Evolutionary conservation across 2,329 filamentous ascomycete genomes (phyloP), one percentile per base, ranked within the genome.

Genomic region (Dichotomopilus funicola): DNA sequence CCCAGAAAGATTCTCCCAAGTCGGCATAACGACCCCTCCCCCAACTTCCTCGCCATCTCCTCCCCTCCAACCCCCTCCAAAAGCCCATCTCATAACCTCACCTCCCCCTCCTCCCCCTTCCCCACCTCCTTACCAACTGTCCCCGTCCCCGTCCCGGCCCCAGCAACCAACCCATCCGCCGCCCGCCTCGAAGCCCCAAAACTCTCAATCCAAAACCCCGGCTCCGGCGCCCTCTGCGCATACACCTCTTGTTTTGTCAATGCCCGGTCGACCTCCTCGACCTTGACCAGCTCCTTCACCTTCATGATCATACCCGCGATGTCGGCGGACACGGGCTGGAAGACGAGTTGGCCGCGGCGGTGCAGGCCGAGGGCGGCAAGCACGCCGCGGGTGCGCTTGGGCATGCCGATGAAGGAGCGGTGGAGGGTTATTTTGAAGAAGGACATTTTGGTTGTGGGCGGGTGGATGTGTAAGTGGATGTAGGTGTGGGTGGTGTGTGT

Each of bases 391-490:
- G 86, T 88, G 68, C 89, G 87, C 66, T 82, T 74, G 5, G 92
- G 91, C 47, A 96, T 84, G 59, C 91, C 91, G 73, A 96, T 96
- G 66, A 87, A 86, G 55, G 87, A 91, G 68, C 91, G 89, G 73
- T 94, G 82, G 55, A 96, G 87, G 49, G 90, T 95, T 71, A 96
- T 89, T 69, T 89, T 87, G 79, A 96, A 96, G 78, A 82, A 95
- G 56, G 85, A 78, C 86, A 91, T 91, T 58, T 51, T 65, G 38
- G 54, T 51, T 35, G 4, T 42, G 6, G 3, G 54, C 52, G 54
- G 31, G n/a, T 12, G n/a, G n/a, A n/a, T 42, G 9, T 54, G n/a
- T 41, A 35, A 47, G 12, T 58, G n/a, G n/a, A 13, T 49, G 43
- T 38, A 48, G 33, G 56, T 36, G 35, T 60, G 52, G 61, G 54